Base-by-base conservation (phyloP, 768 basidiomycete genomes). In the Kockovaella imperatae region DNA sequence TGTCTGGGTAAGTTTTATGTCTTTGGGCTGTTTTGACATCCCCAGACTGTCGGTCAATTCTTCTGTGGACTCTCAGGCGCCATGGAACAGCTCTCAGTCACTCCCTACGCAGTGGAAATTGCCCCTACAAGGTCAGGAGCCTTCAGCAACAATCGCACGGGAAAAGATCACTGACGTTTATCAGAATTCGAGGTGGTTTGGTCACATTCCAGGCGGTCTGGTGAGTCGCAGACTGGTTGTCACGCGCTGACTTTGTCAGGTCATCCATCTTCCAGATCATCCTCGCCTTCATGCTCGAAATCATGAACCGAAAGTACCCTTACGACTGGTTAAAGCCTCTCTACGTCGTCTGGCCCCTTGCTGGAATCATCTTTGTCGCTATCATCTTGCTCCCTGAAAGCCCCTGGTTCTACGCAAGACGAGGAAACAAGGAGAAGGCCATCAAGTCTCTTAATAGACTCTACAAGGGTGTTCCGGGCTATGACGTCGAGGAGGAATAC, bases 401-500 rank as follows among this genome's bases (percentile, higher is more conserved):
- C 3, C 50, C 49, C 24, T 29, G 46, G 10, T 50, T 14, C n/a
- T 40, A 30, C 40, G 43, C 45, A 15, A 2, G 5, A 3, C 32
- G 29, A 6, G 50, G 50, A 15, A 13, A 43, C 3, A 25, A 51
- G 20, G 54, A 55, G 7, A 20, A 36, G 21, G 49, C 28, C 7
- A 45, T 15, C 7, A 17, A 30, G 21, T 24, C 30, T 13, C 39
- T 55, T 17, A 3, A 10, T 10, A 14, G 50, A n/a, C 13, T 55
- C 23, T 44, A 55, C 40, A 32, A 50, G 3, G 18, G 28, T 29
- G 42, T 57, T 10, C 6, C 5, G 2, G 48, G 48, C 2, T 57
- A 57, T 26, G 48, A 57, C 26, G 25, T 48, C 47, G 55, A 57
- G 0, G 20, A 45, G 36, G 51, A 57, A 35, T 53, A 49, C 32